phyloP scores from a whole-genome alignment of 1,139 yeast genomes.

The Ogataea hybrid region DNA sequence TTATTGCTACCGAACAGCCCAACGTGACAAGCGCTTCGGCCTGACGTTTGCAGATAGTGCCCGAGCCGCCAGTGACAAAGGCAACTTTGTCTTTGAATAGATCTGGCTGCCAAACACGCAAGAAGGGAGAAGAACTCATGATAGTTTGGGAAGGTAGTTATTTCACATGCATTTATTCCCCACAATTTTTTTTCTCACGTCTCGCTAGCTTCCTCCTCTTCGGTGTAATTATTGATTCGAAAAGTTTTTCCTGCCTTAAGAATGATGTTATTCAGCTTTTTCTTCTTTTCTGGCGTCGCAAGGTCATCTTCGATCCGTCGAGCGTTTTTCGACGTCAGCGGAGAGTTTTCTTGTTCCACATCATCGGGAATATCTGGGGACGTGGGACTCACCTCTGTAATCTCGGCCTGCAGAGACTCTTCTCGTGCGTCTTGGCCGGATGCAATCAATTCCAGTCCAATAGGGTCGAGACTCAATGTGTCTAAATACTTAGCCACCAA shows the following conservation, averaged over 20 bases:
- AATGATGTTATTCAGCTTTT: slow-evolving; percentile 18
- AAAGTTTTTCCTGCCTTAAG: slow-evolving; percentile 19
- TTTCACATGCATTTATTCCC: slow-evolving; percentile 8
- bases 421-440: slow-evolving; percentile 10
- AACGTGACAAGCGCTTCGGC: slow-evolving; percentile 75
- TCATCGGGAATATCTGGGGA: slow-evolving; percentile 20
- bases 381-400: slow-evolving; percentile 21
- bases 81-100: slow-evolving; percentile 80
- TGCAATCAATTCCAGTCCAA: slow-evolving; percentile 30
- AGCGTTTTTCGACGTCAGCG: slow-evolving; percentile 1
- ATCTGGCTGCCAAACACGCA: slow-evolving; percentile 44
- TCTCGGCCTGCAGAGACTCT: slow-evolving; percentile 17
- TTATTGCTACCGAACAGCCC: slow-evolving; percentile 83
- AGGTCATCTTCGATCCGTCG: slow-evolving; percentile 10
- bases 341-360: slow-evolving; percentile 8
- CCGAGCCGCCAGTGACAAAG: slow-evolving; percentile 94
- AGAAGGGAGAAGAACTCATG: slow-evolving; percentile 6
- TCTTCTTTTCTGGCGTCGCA: slow-evolving; percentile 19
- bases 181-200: slow-evolving; percentile 3
- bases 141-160: neutral
- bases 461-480: slow-evolving; percentile 37
- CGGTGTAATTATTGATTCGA: slow-evolving; percentile 11
- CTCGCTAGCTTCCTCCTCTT: slow-evolving; percentile 6
- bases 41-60: slow-evolving; percentile 86
- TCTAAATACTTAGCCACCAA: slow-evolving; percentile 44